Base-by-base conservation (phyloP, 1,284 basidiomycete genomes). In the Leucoagaricus sp. region DNA sequence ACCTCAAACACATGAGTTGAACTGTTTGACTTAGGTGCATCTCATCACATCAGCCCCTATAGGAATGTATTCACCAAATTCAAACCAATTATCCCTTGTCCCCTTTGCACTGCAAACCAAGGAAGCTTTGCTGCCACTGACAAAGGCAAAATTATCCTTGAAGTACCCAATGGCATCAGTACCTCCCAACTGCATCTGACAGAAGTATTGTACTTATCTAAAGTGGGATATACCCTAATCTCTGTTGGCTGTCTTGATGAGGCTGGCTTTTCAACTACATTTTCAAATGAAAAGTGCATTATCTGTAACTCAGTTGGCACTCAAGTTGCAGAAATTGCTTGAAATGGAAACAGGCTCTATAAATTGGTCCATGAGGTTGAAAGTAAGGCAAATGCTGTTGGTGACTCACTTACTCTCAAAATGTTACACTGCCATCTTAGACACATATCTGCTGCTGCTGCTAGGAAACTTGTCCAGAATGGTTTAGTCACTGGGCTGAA, bases 21-120 rank as follows among this genome's bases (percentile, higher is more conserved):
- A n/a, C n/a, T n/a, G n/a, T n/a, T n/a, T n/a, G n/a, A 80, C 59
- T 76, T 73, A 1, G 75, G 78, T 0, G 67, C 67, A 2, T 72
- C 71, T 0, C 36, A 62, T 6, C 77, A 79, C 47, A 71, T 80
- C n/a, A 74, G 71, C 0, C 76, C 74, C 0, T 75, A 75, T 55
- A 54, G 62, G 0, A 60, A 75, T 23, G 52, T 59, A 8, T 72
- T 80, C 59, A 53, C 61, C 0, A 68, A 58, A 8, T 72, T 73
- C 48, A 12, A 42, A 0, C 19, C 57, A 0, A 77, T 73, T 4
- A 54, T 63, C 1, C 64, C 67, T 0, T 63, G 67, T 2, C 12
- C 58, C 0, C 68, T 80, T 28, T 51, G 53, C 1, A 69, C 73
- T 48, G 71, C 75, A 9, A 75, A 79, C 55, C 63, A 68, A 21